These are phyloP conservation scores for Arbutus unedo DNA, from an alignment of 148 eudicot genomes.

Conservation along the genomic window DNA sequence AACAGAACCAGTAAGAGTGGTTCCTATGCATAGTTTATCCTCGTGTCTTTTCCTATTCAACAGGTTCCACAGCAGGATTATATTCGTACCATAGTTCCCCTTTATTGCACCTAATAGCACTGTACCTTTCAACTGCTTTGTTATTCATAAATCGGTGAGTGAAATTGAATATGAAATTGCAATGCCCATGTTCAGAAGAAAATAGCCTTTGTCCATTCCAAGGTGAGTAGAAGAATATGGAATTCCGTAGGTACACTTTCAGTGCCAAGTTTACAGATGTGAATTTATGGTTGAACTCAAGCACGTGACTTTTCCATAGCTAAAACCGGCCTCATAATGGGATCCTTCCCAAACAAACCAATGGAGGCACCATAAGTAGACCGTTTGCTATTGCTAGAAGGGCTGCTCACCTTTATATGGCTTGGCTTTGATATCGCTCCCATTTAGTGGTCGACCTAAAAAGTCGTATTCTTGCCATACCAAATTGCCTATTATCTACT, in stretches of 20 bases:
- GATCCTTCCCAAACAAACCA: too few species aligned
- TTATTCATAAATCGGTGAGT: not conserved
- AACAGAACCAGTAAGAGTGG: not conserved
- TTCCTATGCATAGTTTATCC: not conserved
- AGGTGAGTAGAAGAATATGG: not conserved
- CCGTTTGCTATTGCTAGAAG: too few species aligned
- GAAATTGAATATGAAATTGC: not conserved
- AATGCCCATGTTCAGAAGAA: not conserved
- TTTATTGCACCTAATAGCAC: not conserved
- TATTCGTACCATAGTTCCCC: not conserved
- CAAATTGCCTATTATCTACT: too few species aligned
- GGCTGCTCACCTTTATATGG: too few species aligned
- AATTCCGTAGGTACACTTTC: not conserved
- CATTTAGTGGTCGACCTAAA: too few species aligned
- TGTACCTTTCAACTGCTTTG: not conserved
- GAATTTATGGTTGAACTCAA: not conserved
- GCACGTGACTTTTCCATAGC: not conserved
- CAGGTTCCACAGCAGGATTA: not conserved
- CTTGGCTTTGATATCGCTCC: too few species aligned
- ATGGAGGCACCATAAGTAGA: too few species aligned
- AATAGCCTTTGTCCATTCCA: not conserved
- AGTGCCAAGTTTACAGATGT: not conserved
- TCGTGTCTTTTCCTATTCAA: not conserved
- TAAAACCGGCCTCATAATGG: not conserved
- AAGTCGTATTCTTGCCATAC: too few species aligned